A percentile compares a stretch with the other conserved stretches of the same genome.
Evolutionary conservation across 2,329 filamentous ascomycete genomes (phyloP).

Genomic region (Cytospora piceae): DNA sequence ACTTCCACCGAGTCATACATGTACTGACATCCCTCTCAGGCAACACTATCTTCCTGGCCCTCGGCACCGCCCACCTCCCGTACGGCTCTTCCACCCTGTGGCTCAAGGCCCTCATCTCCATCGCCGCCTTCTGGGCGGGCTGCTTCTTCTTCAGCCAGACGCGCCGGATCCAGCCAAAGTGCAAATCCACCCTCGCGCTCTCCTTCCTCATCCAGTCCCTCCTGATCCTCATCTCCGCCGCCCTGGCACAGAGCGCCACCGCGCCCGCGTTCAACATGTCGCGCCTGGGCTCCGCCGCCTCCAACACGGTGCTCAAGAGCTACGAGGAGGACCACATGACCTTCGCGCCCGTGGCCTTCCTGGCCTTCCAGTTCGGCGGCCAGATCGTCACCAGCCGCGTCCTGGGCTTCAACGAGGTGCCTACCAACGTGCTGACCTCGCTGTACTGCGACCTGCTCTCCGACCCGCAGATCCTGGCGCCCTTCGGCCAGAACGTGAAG

Average conservation of each 20-base stretch:
- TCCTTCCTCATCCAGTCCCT: conserved; percentile 57
- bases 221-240: conserved; percentile 56
- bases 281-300: conserved; percentile 43
- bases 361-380: conserved; percentile 60
- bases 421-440: conserved; percentile 59
- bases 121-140: conserved; percentile 56
- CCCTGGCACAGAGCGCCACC: conserved; percentile 51
- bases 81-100: conserved; percentile 51
- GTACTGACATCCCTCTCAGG: conserved; percentile 39
- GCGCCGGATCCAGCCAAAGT: conserved; percentile 31
- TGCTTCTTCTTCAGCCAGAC: conserved; percentile 51
- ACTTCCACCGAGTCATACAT: not conserved
- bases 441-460: conserved; percentile 58
- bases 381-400: conserved; percentile 57
- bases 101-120: conserved; percentile 46
- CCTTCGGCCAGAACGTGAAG: conserved; percentile 50
- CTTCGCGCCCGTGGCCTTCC: conserved; percentile 44
- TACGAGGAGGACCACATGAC: conserved; percentile 45
- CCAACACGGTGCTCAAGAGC: conserved; percentile 35
- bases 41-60: conserved; percentile 66
- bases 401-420: conserved; percentile 58
- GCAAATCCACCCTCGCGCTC: conserved; percentile 42
- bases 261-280: conserved; percentile 47
- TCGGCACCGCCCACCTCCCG: conserved; percentile 59
- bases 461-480: conserved; percentile 52